phyloP scores from a whole-genome alignment of 164 flowering plant species.

The Malania oleifera region DNA sequence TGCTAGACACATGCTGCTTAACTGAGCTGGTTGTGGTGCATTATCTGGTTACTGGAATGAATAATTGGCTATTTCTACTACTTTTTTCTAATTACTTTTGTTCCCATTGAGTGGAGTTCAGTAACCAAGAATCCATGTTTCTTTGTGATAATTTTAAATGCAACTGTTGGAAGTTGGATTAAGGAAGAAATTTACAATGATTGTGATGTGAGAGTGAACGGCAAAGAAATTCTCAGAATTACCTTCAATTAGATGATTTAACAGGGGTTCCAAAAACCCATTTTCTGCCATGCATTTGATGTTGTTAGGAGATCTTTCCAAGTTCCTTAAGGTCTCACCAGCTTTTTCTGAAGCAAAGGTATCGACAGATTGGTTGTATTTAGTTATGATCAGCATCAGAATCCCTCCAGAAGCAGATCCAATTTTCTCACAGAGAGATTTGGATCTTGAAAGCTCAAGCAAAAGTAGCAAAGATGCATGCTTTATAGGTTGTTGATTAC shows the following conservation, averaged over 20 bases:
- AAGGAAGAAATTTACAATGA: no score
- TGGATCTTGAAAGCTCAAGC: slow-evolving; percentile 56
- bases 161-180: not conserved
- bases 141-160: not conserved
- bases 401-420: slow-evolving; percentile 60
- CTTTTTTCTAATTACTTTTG: no score
- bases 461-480: slow-evolving; percentile 47
- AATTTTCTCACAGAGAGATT: slow-evolving; percentile 36
- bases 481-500: slow-evolving; percentile 33
- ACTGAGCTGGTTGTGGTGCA: no score
- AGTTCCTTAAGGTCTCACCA: slow-evolving; percentile 46
- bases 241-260: slow-evolving; percentile 64
- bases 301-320: slow-evolving; percentile 50
- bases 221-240: slow-evolving; percentile 12
- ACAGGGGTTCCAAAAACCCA: slow-evolving; percentile 67
- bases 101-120: no score
- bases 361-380: slow-evolving; percentile 38
- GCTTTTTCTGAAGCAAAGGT: slow-evolving; percentile 52
- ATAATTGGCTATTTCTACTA: no score
- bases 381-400: slow-evolving; percentile 52
- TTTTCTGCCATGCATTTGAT: slow-evolving; percentile 76
- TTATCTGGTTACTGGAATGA: no score
- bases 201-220: slow-evolving; percentile 1
- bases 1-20: no score
- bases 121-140: no score